phyloP scores from a whole-genome alignment of 1,284 basidiomycete genomes.

The Afroboletus lepidellus region DNA sequence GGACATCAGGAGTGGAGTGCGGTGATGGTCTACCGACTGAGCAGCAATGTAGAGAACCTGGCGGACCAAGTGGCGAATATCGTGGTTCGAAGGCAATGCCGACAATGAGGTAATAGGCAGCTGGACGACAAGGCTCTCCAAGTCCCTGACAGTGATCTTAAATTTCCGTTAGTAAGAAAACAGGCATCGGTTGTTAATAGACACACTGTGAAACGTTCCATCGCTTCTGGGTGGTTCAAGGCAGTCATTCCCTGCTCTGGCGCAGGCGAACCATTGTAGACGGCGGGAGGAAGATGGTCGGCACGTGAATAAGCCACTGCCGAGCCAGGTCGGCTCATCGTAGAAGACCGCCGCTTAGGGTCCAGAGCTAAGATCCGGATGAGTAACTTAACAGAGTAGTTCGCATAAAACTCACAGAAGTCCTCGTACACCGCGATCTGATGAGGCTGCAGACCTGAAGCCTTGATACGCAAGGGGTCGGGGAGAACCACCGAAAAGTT shows the following conservation, averaged over 20 bases:
- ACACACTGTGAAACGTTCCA: conserved; percentile 74
- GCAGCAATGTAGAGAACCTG: conserved; percentile 80
- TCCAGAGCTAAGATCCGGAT: conserved; percentile 43
- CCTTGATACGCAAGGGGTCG: conserved; percentile 85
- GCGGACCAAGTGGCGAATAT: conserved; percentile 80
- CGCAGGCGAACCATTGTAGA: conserved; percentile 53
- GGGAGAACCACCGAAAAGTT: conserved; percentile 83
- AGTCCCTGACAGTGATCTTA: conserved; percentile 69
- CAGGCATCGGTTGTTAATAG: not conserved
- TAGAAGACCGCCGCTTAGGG: conserved; percentile 46
- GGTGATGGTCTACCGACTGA: conserved; percentile 76
- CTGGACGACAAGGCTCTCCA: conserved; percentile 77
- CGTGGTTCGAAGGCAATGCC: conserved; percentile 77
- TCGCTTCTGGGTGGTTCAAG: conserved; percentile 64
- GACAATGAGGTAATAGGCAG: conserved; percentile 65
- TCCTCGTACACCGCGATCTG: conserved; percentile 96
- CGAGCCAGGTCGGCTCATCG: conserved; percentile 64
- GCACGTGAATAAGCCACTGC: conserved; percentile 52
- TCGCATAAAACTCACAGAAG: conserved; percentile 60
- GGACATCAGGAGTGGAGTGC: conserved; percentile 88
- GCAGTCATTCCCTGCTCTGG: conserved; percentile 42
- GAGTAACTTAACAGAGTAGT: conserved; percentile 3
- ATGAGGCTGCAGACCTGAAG: conserved; percentile 76
- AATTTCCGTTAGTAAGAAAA: conserved; percentile 4
- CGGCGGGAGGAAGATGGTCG: conserved; percentile 41